phyloP scores from a whole-genome alignment of 2,329 filamentous ascomycete species.

The Chrysosporium keratinophilum region DNA sequence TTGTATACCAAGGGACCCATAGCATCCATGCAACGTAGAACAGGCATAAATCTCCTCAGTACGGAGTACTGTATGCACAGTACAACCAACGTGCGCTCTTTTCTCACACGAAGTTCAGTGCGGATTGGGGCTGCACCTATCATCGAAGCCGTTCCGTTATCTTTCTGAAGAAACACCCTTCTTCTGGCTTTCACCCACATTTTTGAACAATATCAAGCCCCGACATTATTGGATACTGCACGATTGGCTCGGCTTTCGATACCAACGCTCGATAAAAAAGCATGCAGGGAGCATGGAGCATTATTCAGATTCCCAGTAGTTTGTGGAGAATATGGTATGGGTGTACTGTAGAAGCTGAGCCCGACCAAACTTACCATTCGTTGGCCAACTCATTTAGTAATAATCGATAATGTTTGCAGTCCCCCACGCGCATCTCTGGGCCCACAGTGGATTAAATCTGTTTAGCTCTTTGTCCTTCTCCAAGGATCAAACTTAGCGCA shows the following conservation, averaged over 20 bases:
- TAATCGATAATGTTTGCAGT: too few relatives aligned
- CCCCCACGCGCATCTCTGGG: background rate
- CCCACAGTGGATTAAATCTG: background rate
- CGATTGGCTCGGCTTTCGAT: too few relatives aligned
- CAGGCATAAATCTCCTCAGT: background rate
- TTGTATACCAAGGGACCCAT: background rate
- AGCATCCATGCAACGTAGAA: background rate
- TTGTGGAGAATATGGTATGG: background rate
- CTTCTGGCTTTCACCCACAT: too few relatives aligned
- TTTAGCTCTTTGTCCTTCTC: background rate
- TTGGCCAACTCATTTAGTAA: background rate
- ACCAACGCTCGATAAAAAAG: too few relatives aligned
- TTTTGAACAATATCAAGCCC: too few relatives aligned
- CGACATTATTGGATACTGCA: too few relatives aligned
- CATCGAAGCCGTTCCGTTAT: too few relatives aligned
- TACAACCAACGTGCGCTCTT: background rate
- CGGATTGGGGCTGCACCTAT: too few relatives aligned
- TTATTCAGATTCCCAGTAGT: background rate
- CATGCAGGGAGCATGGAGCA: too few relatives aligned
- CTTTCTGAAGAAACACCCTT: too few relatives aligned
- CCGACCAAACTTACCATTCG: background rate
- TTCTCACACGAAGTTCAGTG: too few relatives aligned
- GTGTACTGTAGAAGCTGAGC: background rate
- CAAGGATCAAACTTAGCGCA: background rate
- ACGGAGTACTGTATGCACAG: background rate